Conservation (phyloP, 345 rosid genomes). For the Lepidium didymum region DNA sequence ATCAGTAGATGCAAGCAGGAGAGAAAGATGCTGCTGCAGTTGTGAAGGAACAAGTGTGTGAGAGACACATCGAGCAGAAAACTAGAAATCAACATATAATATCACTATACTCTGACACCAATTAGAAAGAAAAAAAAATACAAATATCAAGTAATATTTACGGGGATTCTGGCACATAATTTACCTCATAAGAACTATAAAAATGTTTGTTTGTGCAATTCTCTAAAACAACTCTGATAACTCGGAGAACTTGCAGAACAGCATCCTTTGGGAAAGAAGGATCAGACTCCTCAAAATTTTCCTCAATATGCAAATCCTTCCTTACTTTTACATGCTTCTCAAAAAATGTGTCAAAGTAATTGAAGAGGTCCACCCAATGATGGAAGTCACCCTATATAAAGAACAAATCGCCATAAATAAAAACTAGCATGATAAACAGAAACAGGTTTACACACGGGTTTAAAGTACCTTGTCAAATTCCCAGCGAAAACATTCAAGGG, state of each 20-base stretch:
- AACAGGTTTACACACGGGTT: not conserved
- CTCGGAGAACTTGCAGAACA: conserved; percentile 87
- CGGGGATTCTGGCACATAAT: not conserved
- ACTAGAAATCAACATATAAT: not conserved
- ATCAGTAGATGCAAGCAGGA: conserved; percentile 87
- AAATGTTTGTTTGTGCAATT: conserved; percentile 94
- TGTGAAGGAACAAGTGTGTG: conserved; percentile 14
- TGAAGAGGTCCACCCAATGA: conserved; percentile 98
- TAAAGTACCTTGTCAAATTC: conserved; percentile 77
- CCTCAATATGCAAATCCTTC: conserved; percentile 80
- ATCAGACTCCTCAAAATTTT: conserved; percentile 58
- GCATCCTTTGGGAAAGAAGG: conserved; percentile 84
- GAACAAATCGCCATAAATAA: conserved; percentile 6
- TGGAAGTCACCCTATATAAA: conserved; percentile 87
- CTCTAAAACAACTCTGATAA: conserved; percentile 81
- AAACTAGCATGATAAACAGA: not conserved
- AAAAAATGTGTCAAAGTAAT: conserved; percentile 85
- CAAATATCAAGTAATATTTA: not conserved
- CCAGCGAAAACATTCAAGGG: conserved; percentile 76
- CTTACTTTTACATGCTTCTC: conserved; percentile 83
- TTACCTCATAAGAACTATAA: conserved; percentile 90
- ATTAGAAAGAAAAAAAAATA: not conserved
- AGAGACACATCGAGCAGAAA: not conserved
- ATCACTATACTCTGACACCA: not conserved
- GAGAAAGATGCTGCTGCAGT: conserved; percentile 92